A percentile compares a stretch with the other conserved stretches of the same genome.
Conservation (phyloP, 148 eudicot genomes). For the Fagopyrum homotropicum region DNA sequence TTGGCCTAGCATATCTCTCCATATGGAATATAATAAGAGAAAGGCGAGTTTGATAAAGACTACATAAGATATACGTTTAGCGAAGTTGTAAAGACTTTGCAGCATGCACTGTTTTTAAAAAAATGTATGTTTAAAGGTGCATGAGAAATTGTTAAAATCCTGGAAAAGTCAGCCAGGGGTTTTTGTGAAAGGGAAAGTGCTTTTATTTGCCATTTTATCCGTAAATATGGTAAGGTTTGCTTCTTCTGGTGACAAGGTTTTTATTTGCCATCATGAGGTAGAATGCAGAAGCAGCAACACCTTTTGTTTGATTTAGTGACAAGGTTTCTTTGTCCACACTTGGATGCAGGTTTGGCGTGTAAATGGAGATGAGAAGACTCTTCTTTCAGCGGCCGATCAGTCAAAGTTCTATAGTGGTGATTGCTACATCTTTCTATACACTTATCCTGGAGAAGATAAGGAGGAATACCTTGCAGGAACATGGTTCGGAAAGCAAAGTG, state of each 20-base stretch:
- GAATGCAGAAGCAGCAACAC: background rate
- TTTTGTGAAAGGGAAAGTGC: background rate
- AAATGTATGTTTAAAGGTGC: background rate
- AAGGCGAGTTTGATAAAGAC: background rate
- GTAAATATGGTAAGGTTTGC: background rate
- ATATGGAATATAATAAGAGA: background rate
- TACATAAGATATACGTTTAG: background rate
- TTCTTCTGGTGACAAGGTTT: background rate
- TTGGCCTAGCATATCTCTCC: background rate
- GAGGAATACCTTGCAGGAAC: constrained; percentile 90
- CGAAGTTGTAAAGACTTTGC: background rate
- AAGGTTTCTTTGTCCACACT: background rate
- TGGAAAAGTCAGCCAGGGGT: background rate
- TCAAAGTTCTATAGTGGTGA: constrained; percentile 94
- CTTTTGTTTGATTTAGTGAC: background rate
- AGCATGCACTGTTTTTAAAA: background rate
- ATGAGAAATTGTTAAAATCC: background rate
- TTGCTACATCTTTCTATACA: constrained; percentile 88
- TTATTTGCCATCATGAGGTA: background rate
- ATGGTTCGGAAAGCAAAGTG: constrained; percentile 92
- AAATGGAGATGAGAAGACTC: constrained; percentile 58
- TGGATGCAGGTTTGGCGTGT: constrained; percentile 83
- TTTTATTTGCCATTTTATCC: background rate
- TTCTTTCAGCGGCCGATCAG: constrained; percentile 63
- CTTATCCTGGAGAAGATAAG: constrained; percentile 77